Base-by-base conservation (phyloP, 2,329 filamentous ascomycete genomes). In the Immersiporthe knoxdaviesiana region DNA sequence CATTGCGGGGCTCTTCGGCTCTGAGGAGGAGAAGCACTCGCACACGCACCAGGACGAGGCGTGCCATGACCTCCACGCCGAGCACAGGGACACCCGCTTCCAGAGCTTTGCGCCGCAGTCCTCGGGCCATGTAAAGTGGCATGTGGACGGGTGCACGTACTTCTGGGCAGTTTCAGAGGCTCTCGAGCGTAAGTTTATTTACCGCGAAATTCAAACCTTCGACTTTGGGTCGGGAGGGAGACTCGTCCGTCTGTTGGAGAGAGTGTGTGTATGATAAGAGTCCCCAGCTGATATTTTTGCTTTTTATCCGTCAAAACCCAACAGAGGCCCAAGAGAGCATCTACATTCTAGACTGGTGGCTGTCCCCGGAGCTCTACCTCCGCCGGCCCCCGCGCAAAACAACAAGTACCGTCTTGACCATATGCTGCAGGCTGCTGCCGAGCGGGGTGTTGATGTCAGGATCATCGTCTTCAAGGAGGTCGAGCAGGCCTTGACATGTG, bases 391-490 rank as follows among this genome's bases (percentile, higher is more conserved):
- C 93, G 88, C 92, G 27, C 86, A 88, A 77, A 94, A 97, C 79
- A 90, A 97, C 78, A 84, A 91, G 74, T 97, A 97, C 77, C 90
- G 94, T 7, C 82, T 97, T 52, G 94, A 97, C 79, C 87, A 89
- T 63, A 90, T 97, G 89, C 87, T 97, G 62, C 86, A 91, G 74
- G 90, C 90, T 67, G 94, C 93, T 11, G 93, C 94, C 35, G 87
- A 95, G 79, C 88, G 94, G 58, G 94, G 94, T 56, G 94, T 97
- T 60, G 88, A 91, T 74, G 85, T 97, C 74, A 91, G 94, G 74
- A 85, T 97, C 65, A 94, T 97, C 66, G 92, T 97, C 14, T 97
- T 97, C 82, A 97, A 97, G 81, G 94, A 97, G 80, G 92, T 95
- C 10, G 88, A 91, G 3, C 91, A 93, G 75, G 92, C 93, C 52